phyloP scores from a whole-genome alignment of 2,329 filamentous ascomycete species.

The Ampelomyces quisqualis region DNA sequence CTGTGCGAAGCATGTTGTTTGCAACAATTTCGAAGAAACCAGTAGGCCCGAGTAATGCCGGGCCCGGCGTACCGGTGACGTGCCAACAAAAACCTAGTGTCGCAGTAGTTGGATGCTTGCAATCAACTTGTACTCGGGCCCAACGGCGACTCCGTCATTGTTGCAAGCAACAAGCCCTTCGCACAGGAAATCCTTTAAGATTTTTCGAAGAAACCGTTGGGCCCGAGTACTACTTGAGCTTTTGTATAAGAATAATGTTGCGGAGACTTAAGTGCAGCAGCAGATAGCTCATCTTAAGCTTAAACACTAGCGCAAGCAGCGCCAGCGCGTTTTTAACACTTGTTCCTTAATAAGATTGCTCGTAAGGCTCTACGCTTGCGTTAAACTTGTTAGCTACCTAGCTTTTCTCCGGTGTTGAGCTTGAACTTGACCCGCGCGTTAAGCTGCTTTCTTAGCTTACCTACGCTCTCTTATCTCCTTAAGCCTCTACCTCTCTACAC shows the following conservation, averaged over 20 bases:
- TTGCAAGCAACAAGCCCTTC: too few relatives aligned
- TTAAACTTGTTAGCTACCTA: not conserved
- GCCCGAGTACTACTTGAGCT: not conserved
- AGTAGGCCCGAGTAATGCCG: too few relatives aligned
- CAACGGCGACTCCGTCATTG: too few relatives aligned
- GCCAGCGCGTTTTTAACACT: constrained; percentile 2
- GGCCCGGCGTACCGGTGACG: too few relatives aligned
- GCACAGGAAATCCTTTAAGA: too few relatives aligned
- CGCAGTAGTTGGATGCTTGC: not conserved
- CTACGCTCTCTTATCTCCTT: not conserved
- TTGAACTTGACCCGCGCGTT: constrained; percentile 2
- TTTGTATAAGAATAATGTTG: not conserved
- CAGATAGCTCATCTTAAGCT: not conserved
- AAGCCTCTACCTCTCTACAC: not conserved
- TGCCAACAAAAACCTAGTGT: not conserved
- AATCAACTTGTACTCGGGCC: too few relatives aligned
- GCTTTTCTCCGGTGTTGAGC: constrained; percentile 1
- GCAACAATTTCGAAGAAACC: too few relatives aligned
- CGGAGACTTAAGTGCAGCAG: constrained; percentile 1
- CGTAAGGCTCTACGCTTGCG: constrained; percentile 1
- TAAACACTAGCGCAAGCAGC: not conserved
- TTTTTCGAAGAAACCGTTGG: too few relatives aligned
- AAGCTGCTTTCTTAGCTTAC: not conserved
- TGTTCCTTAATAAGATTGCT: not conserved
- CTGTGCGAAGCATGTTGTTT: too few relatives aligned